Conservation (phyloP, 2,329 filamentous ascomycete species). For the Trichophaea hybrida region DNA sequence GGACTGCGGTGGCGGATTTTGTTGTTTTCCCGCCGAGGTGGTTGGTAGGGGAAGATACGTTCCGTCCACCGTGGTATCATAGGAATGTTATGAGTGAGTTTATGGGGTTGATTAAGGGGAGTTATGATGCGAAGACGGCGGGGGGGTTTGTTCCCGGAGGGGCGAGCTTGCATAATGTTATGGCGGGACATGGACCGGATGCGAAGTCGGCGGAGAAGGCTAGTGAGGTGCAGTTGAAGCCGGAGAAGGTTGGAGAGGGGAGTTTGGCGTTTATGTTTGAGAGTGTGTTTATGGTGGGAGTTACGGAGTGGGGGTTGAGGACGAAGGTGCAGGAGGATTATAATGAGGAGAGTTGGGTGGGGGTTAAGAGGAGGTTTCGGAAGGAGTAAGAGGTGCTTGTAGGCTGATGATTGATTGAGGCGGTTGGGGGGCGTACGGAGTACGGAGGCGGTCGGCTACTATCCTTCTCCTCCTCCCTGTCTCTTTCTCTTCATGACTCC, state of each 20-base stretch:
- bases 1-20: slow-evolving; percentile 51
- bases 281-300: slow-evolving; percentile 48
- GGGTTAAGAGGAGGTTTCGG: slow-evolving; percentile 47
- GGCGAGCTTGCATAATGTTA: slow-evolving; percentile 53
- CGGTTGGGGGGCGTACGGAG: too few relatives aligned
- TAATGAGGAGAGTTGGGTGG: slow-evolving; percentile 67
- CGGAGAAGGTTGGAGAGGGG: slow-evolving; percentile 43
- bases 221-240: slow-evolving; percentile 40
- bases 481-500: too few relatives aligned
- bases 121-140: slow-evolving; percentile 45
- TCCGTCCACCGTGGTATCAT: slow-evolving; percentile 49
- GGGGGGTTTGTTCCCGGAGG: slow-evolving; percentile 47
- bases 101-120: slow-evolving; percentile 48
- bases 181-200: slow-evolving; percentile 53
- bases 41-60: slow-evolving; percentile 47
- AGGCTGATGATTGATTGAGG: too few relatives aligned
- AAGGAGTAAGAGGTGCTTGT: too few relatives aligned
- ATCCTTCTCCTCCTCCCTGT: too few relatives aligned
- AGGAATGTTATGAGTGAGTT: slow-evolving; percentile 52
- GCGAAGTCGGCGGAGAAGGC: slow-evolving; percentile 42
- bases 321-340: slow-evolving; percentile 58
- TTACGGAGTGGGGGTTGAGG: slow-evolving; percentile 60
- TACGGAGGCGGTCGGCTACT: too few relatives aligned
- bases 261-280: slow-evolving; percentile 39
- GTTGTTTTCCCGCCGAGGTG: slow-evolving; percentile 52